phyloP scores from a whole-genome alignment of 805 yeast genomes.

The Metschnikowia lochheadii region DNA sequence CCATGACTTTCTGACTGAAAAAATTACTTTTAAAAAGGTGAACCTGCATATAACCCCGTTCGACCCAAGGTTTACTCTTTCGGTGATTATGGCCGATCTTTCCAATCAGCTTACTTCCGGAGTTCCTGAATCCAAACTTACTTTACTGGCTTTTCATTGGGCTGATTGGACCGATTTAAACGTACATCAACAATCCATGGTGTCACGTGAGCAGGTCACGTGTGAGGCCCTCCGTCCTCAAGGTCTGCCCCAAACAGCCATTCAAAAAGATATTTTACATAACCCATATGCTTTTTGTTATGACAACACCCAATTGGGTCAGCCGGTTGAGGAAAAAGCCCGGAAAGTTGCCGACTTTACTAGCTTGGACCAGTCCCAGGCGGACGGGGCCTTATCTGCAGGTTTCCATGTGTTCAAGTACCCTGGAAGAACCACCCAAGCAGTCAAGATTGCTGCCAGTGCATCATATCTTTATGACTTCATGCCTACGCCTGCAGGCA shows the following conservation, averaged over 20 bases:
- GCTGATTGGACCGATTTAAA: slow-evolving; percentile 18
- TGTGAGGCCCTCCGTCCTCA: slow-evolving; percentile 7
- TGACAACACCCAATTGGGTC: neutral
- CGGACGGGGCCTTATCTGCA: neutral
- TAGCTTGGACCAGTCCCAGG: slow-evolving; percentile 3
- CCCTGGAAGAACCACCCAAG: slow-evolving; percentile 29
- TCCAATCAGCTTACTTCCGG: slow-evolving; percentile 14
- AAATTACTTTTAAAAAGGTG: neutral
- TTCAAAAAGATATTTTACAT: slow-evolving; percentile 1
- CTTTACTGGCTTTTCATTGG: slow-evolving; percentile 17
- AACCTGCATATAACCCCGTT: slow-evolving; percentile 10
- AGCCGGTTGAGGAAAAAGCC: slow-evolving; percentile 21
- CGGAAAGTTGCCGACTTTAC: slow-evolving; percentile 10
- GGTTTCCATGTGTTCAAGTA: slow-evolving; percentile 34
- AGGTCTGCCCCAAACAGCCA: neutral
- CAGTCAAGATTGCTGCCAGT: slow-evolving; percentile 28
- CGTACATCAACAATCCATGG: slow-evolving; percentile 6
- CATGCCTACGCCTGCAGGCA: slow-evolving; percentile 35
- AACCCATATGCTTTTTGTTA: slow-evolving; percentile 1
- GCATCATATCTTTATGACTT: slow-evolving; percentile 40
- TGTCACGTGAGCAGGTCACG: neutral
- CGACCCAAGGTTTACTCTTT: slow-evolving; percentile 22
- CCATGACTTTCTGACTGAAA: neutral
- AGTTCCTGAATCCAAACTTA: neutral
- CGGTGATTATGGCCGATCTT: slow-evolving; percentile 13